Evolutionary conservation across 495 filamentous ascomycete species (phyloP).

Genomic region (Chaetomium fimeti): DNA sequence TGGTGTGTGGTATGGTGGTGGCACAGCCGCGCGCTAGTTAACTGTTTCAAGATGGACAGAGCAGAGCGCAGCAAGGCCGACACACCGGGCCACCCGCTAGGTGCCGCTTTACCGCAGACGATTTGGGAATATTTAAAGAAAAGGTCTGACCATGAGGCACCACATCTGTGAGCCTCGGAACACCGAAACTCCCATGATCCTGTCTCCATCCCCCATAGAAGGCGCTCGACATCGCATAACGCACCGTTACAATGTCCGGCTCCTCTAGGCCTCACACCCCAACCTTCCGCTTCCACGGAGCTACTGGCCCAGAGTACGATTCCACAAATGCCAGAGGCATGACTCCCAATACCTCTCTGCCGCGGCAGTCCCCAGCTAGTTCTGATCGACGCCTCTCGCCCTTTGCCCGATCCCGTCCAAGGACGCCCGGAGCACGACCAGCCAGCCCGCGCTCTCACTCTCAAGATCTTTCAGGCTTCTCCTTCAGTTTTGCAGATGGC

Average conservation of each 20-base stretch:
- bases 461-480: too few relatives aligned
- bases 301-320: background rate
- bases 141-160: background rate
- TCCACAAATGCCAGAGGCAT: background rate
- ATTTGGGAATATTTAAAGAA: background rate
- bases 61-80: background rate
- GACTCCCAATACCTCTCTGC: too few relatives aligned
- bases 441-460: too few relatives aligned
- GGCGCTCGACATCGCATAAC: background rate
- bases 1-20: too few relatives aligned
- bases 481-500: background rate
- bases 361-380: too few relatives aligned
- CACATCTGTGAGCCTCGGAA: background rate
- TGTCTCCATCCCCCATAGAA: background rate
- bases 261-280: background rate
- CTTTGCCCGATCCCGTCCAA: too few relatives aligned
- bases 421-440: too few relatives aligned
- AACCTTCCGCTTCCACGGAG: background rate
- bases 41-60: background rate
- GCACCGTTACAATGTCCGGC: background rate
- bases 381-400: too few relatives aligned
- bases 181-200: background rate
- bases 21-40: too few relatives aligned
- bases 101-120: background rate
- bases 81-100: background rate